Conservation (phyloP, 352 stramenopile species). For the Phytophthora sojae region DNA sequence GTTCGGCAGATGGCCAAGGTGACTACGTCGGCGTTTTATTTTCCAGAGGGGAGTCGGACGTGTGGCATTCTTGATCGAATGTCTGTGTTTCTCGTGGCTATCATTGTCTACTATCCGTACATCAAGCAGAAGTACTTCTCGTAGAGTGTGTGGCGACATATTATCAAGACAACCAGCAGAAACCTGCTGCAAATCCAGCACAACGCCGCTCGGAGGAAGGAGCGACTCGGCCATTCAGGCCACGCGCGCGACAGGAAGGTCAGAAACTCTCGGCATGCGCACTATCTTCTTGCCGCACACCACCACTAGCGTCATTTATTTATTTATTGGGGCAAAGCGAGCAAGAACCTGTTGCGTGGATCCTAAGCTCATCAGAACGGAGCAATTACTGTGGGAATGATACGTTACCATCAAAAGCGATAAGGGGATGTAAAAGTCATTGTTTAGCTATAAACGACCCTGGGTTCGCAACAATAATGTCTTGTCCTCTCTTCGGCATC, state of each 20-base stretch:
- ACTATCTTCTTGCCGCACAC: slow-evolving; percentile 25
- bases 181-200: too few species aligned
- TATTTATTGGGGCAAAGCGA: slow-evolving; percentile 38
- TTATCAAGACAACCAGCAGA: too few species aligned
- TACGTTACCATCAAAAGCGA: not conserved
- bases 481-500: too few species aligned
- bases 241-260: not conserved
- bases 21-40: slow-evolving; percentile 54
- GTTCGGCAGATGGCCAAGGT: slow-evolving; percentile 57
- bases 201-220: too few species aligned
- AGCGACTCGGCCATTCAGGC: too few species aligned
- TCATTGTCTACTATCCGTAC: slow-evolving; percentile 62
- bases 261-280: not conserved
- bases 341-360: slow-evolving; percentile 7
- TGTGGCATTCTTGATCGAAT: slow-evolving; percentile 57
- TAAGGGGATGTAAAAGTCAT: not conserved
- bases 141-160: slow-evolving; percentile 4
- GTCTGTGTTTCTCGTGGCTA: slow-evolving; percentile 51
- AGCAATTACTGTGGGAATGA: not conserved
- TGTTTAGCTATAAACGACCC: too few species aligned
- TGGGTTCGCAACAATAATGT: too few species aligned
- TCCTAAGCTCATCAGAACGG: not conserved
- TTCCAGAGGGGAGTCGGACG: slow-evolving; percentile 34
- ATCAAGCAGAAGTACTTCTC: slow-evolving; percentile 49
- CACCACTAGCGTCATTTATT: slow-evolving; percentile 40